phyloP scores from a whole-genome alignment of 1,284 basidiomycete genomes.

The Trichosporon ovoides region DNA sequence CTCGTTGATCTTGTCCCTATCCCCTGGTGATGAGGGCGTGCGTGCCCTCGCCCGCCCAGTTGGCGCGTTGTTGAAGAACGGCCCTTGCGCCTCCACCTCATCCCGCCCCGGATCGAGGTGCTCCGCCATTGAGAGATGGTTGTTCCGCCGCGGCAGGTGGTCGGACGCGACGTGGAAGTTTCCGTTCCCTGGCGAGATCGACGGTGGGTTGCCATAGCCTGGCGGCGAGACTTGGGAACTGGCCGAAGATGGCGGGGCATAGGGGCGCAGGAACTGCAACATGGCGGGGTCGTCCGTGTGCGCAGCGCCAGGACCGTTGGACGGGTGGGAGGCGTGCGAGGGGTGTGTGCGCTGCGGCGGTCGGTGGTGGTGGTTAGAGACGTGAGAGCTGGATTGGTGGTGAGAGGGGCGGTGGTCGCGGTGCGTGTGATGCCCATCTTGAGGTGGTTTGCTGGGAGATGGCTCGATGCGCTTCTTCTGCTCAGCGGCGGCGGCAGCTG shows the following conservation, averaged over 20 bases:
- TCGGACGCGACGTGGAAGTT: not conserved
- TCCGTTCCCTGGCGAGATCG: not conserved
- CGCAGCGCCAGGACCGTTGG: not conserved
- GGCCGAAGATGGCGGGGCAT: not conserved
- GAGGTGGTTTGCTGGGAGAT: no score
- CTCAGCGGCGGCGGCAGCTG: not conserved
- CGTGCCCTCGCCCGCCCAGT: conserved; percentile 3
- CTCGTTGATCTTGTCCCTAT: conserved; percentile 12
- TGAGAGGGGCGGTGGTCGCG: not conserved
- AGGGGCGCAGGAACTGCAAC: not conserved
- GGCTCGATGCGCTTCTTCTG: not conserved
- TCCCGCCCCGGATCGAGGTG: conserved; percentile 26
- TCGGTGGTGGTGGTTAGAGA: not conserved
- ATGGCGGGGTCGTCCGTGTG: not conserved
- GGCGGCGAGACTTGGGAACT: not conserved
- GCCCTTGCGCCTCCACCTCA: conserved; percentile 15
- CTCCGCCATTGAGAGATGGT: conserved; percentile 27
- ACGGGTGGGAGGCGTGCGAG: not conserved
- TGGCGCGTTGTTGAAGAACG: conserved; percentile 25
- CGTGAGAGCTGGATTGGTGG: no score
- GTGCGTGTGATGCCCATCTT: not conserved
- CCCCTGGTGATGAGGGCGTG: not conserved
- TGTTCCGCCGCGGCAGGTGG: not conserved
- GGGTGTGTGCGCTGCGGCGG: not conserved
- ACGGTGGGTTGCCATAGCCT: conserved; percentile 1